Evolutionary conservation across 805 yeast species (phyloP), one percentile per base, ranked within the genome.

Genomic region (Sporopachydermia quercuum): DNA sequence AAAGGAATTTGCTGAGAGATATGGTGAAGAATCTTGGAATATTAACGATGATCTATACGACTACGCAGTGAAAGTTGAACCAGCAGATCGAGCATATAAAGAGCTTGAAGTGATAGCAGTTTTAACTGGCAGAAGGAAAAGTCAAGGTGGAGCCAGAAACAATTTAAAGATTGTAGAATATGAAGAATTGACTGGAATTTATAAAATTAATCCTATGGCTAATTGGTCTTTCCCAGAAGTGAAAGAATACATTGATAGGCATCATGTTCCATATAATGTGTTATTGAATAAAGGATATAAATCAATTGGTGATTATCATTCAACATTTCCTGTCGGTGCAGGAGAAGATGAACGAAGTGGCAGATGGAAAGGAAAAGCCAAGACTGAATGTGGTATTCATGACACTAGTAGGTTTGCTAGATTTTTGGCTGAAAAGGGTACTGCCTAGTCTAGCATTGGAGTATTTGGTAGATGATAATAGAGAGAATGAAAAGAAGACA

Each of bases 291-390:
- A 76, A 41, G 96, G 96, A 1, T 89, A 87, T 59, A 78, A 85
- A 52, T 83, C 95, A 1, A 72, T 89, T 13, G 97, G 97, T 1
- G 97, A 89, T 57, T 89, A 87, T 72, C 97, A 89, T 57, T 83
- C 94, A 1, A 89, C 97, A 0, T 75, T 61, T 19, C 96, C 97
- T 2, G 94, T 84, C 6, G 69, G 63, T 4, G 95, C 81, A 36
- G 95, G 93, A 5, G 96, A 85, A 54, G 96, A 89, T 53, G 97
- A 89, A 57, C 71, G 97, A 47, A 75, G 91, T n/a, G 97, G 97
- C 1, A 72, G 97, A 52, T 89, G 97, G 97, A 79, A 81, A 64
- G 96, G 96, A 2, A 71, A 79, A 55, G 69, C 75, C 6, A 89
- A 89, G 63, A 85, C 95, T 1, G 97, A 89, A 56, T 89, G 97